Conservation (phyloP, 345 rosid genomes). For the Adansonia digitata region DNA sequence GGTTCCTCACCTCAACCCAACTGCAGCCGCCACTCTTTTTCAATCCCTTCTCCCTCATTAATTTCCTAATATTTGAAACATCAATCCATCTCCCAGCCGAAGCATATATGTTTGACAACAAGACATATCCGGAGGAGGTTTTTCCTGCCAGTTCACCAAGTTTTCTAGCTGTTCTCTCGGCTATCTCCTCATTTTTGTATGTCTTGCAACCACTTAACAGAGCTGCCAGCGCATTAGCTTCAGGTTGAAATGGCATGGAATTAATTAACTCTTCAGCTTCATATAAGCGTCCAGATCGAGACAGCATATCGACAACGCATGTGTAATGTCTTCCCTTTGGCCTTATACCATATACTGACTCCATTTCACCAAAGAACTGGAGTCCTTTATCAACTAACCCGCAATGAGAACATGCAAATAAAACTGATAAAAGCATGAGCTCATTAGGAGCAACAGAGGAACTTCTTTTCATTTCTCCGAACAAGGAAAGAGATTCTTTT, state of each 20-base stretch:
- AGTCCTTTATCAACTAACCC: constrained; percentile 48
- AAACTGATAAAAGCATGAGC: constrained; percentile 40
- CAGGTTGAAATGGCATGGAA: constrained; percentile 45
- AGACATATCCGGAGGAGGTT: constrained; percentile 34
- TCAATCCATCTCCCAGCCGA: constrained; percentile 54
- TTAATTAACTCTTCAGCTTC: constrained; percentile 53
- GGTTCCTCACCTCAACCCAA: constrained; percentile 50
- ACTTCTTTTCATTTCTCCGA: constrained; percentile 39
- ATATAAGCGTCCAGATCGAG: constrained; percentile 49
- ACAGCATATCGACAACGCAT: constrained; percentile 55
- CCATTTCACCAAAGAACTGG: constrained; percentile 41
- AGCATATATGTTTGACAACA: constrained; percentile 56
- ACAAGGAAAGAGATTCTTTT: constrained; percentile 36
- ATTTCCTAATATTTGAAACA: constrained; percentile 38
- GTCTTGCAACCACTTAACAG: constrained; percentile 50
- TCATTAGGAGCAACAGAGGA: constrained; percentile 35
- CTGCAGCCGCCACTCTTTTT: constrained; percentile 49
- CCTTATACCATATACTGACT: constrained; percentile 33
- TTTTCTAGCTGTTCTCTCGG: constrained; percentile 37
- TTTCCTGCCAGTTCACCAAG: constrained; percentile 32
- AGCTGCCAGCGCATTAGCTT: constrained; percentile 45
- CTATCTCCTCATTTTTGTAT: constrained; percentile 43
- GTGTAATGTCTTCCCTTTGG: constrained; percentile 45
- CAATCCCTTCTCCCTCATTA: constrained; percentile 51
- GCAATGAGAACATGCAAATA: constrained; percentile 56